Base-by-base conservation (phyloP, 495 filamentous ascomycete species). In the Aspergillus indologenus region DNA sequence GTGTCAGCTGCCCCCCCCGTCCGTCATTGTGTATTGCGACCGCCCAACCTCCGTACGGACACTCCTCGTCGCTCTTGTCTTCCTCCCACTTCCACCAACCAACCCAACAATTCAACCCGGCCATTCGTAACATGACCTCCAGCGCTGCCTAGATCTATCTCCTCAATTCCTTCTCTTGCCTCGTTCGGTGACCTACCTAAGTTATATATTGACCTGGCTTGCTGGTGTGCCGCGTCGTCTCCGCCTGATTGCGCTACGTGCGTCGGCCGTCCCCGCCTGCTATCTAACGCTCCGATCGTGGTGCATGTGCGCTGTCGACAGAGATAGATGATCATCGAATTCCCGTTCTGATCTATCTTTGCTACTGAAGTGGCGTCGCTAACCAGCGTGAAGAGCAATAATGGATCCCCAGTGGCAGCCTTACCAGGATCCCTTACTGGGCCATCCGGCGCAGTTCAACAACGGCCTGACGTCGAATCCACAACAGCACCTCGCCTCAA, bases 331-430 rank as follows among this genome's bases (percentile, higher is more conserved):
- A 57, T 56, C 61, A 45, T 65, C 49, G 12, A 50, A 56, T 56
- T 54, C 59, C 57, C 47, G 48, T 51, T 53, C 45, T 51, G 40
- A 60, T 50, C 49, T 26, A 18, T 19, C 45, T 55, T 50, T 31
- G 47, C 55, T 47, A 19, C 31, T 43, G 29, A 43, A 61, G 54
- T 40, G 11, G 23, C 42, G 45, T 49, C 45, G 57, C 58, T n/a
- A 48, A 9, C 15, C 40, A 54, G 50, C 19, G 47, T 31, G 31
- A 55, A 47, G 44, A 64, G 47, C n/a, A n/a, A n/a, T 53, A 47
- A 83, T 83, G 80, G 79, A 83, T 66, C 68, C 74, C 19, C 76
- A 79, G 64, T 83, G 80, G 80, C 80, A 83, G 57, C 62, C 78
- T 17, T 81, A 81, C 55, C 72, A 77, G 56, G 78, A 82, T 63